A percentile compares a stretch with the other conserved stretches of the same genome.
Evolutionary conservation across 78 protist species (phyloP).

Genomic region (Anaeramoeba flamelloides): DNA sequence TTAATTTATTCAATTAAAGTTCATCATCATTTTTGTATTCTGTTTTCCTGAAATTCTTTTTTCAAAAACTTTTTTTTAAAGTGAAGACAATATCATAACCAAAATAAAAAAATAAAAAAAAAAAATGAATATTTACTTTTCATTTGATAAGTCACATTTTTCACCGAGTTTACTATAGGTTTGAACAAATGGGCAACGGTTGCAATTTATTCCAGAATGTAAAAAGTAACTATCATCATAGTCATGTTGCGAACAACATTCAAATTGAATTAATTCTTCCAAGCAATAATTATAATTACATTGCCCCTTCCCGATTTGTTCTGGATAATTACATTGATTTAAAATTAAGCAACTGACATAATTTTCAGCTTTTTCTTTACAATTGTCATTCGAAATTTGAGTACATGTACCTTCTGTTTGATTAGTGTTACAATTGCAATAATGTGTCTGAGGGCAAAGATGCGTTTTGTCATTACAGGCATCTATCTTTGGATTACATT

Average conservation of each 20-base stretch:
- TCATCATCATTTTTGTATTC: too few relatives aligned
- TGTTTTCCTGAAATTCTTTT: too few relatives aligned
- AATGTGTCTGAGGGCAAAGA: neutral
- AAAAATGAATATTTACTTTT: too few relatives aligned
- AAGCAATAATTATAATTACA: neutral
- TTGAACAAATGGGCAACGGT: neutral
- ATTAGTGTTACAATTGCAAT: neutral
- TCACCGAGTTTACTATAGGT: neutral
- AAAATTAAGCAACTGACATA: neutral
- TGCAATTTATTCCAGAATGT: neutral
- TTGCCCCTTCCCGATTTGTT: neutral
- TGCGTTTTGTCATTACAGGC: neutral
- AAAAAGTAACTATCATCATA: neutral
- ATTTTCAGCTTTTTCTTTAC: neutral
- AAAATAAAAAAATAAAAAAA: too few relatives aligned
- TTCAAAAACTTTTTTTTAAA: too few relatives aligned
- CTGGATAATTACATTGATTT: neutral
- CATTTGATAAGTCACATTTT: neutral
- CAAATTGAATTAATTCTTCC: neutral
- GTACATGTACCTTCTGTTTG: neutral
- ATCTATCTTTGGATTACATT: neutral
- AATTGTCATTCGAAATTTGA: neutral
- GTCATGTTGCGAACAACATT: neutral
- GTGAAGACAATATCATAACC: too few relatives aligned
- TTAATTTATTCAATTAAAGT: too few relatives aligned